Percentiles rank a stretch among this genome's conserved stretches.
These are phyloP conservation scores for Aethionema arabicum DNA, from an alignment of 345 rosid species.

Conservation along the genomic window DNA sequence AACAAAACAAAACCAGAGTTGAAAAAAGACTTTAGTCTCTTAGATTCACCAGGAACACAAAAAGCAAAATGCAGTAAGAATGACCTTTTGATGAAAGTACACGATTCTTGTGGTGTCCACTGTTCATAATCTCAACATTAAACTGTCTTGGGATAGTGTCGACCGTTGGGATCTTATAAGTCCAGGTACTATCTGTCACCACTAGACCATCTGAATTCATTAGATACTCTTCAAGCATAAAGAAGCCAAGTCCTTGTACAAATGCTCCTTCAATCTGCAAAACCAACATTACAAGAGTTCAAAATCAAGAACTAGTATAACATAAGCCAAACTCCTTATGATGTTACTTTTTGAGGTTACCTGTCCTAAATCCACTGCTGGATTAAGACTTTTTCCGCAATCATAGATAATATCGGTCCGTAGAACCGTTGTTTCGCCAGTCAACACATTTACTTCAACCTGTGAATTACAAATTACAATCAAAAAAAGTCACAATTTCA, in stretches of 20 bases:
- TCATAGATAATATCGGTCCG: slow-evolving; percentile 82
- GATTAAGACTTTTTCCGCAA: slow-evolving; percentile 95
- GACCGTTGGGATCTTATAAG: slow-evolving; percentile 89
- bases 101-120: slow-evolving; percentile 73
- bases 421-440: slow-evolving; percentile 72
- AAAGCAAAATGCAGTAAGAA: background rate
- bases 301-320: slow-evolving; percentile 1
- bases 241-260: slow-evolving; percentile 94
- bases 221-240: slow-evolving; percentile 82
- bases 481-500: slow-evolving; percentile 15
- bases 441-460: slow-evolving; percentile 88
- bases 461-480: slow-evolving; percentile 30
- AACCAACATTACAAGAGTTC: background rate
- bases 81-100: slow-evolving; percentile 93
- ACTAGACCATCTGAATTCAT: slow-evolving; percentile 77
- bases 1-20: slow-evolving; percentile 24
- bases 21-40: background rate
- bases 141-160: slow-evolving; percentile 86
- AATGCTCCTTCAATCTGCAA: slow-evolving; percentile 94
- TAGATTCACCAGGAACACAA: background rate
- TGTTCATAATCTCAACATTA: slow-evolving; percentile 72
- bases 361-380: slow-evolving; percentile 98
- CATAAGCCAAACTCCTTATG: background rate
- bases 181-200: slow-evolving; percentile 76
- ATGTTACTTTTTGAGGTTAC: slow-evolving; percentile 36